A percentile compares a stretch with the other conserved stretches of the same genome.
Evolutionary conservation across 2,329 filamentous ascomycete genomes (phyloP).

Genomic region (Diaporthe ilicicola): DNA sequence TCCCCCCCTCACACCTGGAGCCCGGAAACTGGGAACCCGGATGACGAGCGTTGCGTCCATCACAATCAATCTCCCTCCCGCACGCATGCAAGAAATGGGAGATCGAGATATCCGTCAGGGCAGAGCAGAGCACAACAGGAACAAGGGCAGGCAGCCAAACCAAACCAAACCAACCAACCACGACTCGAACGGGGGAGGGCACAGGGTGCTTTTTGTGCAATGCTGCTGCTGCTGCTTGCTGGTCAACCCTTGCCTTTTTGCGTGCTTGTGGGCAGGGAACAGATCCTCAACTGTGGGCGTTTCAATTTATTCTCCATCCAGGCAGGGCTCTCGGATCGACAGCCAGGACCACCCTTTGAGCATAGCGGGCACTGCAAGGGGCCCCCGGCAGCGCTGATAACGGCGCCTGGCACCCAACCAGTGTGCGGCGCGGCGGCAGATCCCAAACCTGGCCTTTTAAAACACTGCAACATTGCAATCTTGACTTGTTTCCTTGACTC

Average conservation of each 20-base stretch:
- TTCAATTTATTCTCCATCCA: neutral
- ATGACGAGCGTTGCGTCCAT: neutral
- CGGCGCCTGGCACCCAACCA: slow-evolving; percentile 23
- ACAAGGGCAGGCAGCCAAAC: neutral
- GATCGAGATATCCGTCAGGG: neutral
- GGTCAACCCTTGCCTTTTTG: no score
- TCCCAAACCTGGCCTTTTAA: slow-evolving; percentile 10
- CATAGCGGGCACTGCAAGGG: neutral
- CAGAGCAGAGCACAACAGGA: neutral
- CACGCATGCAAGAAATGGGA: neutral
- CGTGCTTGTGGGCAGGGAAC: no score
- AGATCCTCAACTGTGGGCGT: no score
- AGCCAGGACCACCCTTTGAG: slow-evolving; percentile 24
- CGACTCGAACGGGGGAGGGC: neutral
- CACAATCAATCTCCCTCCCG: slow-evolving; percentile 2
- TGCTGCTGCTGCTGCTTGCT: no score
- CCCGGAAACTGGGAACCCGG: neutral
- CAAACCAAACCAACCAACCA: neutral
- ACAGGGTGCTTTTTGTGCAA: neutral
- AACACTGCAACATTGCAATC: slow-evolving; percentile 18
- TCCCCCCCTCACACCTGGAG: neutral
- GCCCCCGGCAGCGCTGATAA: slow-evolving; percentile 21
- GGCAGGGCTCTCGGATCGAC: slow-evolving; percentile 21
- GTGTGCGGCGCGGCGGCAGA: slow-evolving; percentile 7
- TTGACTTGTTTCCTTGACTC: neutral